Evolutionary conservation across 148 eudicot species (phyloP), one percentile per base, ranked within the genome.

Genomic region (Bassia scoparia): DNA sequence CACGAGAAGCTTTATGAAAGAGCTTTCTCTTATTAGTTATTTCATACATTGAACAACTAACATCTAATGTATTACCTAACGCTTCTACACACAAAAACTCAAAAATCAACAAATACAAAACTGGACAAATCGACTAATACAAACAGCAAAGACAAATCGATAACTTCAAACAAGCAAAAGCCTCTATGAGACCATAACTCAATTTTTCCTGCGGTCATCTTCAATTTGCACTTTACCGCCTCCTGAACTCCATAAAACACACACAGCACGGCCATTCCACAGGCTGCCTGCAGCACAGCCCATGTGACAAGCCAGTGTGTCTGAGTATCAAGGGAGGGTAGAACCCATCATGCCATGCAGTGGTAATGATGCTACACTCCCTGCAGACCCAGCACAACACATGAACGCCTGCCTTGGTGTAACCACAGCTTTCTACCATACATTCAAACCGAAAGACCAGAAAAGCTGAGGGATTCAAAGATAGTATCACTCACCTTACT

Each of bases 401-500:
- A n/a, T 64, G 49, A 24, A 44, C 49, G 43, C 44, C 44, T 63
- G 16, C 27, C 15, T 63, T n/a, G 49, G 68, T 24, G 29, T 62
- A 11, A n/a, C n/a, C n/a, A n/a, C 16, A 8, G 18, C 49, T 8
- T 21, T 29, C 68, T 38, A n/a, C 13, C 53, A 6, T 49, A 26
- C 48, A 30, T 15, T 33, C n/a, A n/a, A 5, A 50, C n/a, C 18
- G 61, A 61, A 53, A 15, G 35, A 41, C 24, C 24, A 69, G 37
- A 41, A 5, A 52, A 30, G 34, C 35, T 38, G 21, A 60, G n/a
- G 49, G 23, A 56, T 30, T n/a, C 26, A 18, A 50, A 53, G 24
- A 62, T 55, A 55, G 62, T 55, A 38, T 21, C 62, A 26, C 68
- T 83, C 79, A 94, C 98, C 92, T 91, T 83, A 21, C 86, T 78